Evolutionary conservation across 2,329 filamentous ascomycete species (phyloP).

Genomic region (Apiospora saccharicola): DNA sequence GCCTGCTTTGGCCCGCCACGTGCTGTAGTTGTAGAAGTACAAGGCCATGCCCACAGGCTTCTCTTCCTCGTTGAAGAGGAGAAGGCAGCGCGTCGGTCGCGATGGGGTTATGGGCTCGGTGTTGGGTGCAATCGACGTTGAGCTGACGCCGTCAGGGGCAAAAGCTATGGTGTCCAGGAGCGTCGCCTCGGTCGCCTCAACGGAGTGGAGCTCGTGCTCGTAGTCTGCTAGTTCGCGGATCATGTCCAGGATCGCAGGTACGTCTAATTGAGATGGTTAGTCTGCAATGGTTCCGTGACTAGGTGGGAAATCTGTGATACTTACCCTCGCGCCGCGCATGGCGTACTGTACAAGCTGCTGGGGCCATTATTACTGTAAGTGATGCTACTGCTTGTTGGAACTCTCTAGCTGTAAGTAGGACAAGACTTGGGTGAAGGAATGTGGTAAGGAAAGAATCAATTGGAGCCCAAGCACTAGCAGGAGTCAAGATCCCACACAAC

Average conservation of each 20-base stretch:
- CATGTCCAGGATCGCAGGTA: slow-evolving; percentile 79
- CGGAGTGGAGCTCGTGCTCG: slow-evolving; percentile 77
- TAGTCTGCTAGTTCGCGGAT: slow-evolving; percentile 89
- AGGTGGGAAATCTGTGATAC: slow-evolving; percentile 20
- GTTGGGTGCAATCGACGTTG: slow-evolving; percentile 46
- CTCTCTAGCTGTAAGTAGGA: not conserved
- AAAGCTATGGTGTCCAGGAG: slow-evolving; percentile 83
- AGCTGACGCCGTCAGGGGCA: slow-evolving; percentile 54
- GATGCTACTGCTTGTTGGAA: not conserved
- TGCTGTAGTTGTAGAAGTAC: slow-evolving; percentile 96
- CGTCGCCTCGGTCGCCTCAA: slow-evolving; percentile 79
- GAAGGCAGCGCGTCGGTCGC: slow-evolving; percentile 77
- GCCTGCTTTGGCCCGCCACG: slow-evolving; percentile 86
- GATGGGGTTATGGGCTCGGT: slow-evolving; percentile 62
- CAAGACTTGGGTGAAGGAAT: not conserved
- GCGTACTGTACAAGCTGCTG: slow-evolving; percentile 50
- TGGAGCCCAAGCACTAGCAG: not conserved
- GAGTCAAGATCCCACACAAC: too few relatives aligned
- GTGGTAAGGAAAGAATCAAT: not conserved
- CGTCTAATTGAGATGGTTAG: slow-evolving; percentile 61
- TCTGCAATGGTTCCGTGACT: not conserved
- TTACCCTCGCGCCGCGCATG: slow-evolving; percentile 68
- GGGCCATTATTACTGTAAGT: not conserved
- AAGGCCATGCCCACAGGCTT: slow-evolving; percentile 78
- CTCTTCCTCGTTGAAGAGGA: slow-evolving; percentile 63